These are phyloP conservation scores for Hirschioporus abietinus DNA, from an alignment of 768 basidiomycete species.

Conservation along the genomic window DNA sequence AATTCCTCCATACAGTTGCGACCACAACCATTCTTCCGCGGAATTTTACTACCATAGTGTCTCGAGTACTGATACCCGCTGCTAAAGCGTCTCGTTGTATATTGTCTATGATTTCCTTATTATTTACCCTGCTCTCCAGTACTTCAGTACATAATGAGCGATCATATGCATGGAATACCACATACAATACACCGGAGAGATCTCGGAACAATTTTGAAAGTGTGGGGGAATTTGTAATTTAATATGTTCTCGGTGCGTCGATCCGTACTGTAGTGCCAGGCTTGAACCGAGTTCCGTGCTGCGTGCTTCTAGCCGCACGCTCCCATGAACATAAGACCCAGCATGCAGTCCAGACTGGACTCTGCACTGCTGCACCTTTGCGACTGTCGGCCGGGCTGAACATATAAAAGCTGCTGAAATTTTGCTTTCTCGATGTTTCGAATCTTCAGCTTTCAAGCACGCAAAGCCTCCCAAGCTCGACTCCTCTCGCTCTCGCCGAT, in stretches of 20 bases:
- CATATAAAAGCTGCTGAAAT: background rate
- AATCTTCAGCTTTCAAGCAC: background rate
- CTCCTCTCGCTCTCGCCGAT: background rate
- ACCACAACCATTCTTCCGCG: background rate
- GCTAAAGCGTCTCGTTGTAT: background rate
- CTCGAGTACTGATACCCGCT: background rate
- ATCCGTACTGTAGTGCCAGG: too few species aligned
- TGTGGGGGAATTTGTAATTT: background rate
- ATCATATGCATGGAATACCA: slow-evolving; percentile 1
- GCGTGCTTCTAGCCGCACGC: background rate
- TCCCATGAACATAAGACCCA: background rate
- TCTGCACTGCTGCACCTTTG: background rate
- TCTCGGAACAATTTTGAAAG: background rate
- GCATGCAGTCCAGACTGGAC: background rate
- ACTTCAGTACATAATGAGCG: background rate
- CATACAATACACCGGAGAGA: background rate
- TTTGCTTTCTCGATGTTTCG: background rate
- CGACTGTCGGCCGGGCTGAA: too few species aligned
- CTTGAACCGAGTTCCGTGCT: background rate
- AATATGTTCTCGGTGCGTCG: background rate
- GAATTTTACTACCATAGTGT: background rate
- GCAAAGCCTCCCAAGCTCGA: background rate
- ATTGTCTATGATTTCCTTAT: background rate
- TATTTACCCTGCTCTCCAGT: background rate
- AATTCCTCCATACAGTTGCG: slow-evolving; percentile 1